A percentile compares a stretch with the other conserved stretches of the same genome.
Evolutionary conservation across 2,329 filamentous ascomycete species (phyloP).

Genomic region (Phaeosphaeria sp.): DNA sequence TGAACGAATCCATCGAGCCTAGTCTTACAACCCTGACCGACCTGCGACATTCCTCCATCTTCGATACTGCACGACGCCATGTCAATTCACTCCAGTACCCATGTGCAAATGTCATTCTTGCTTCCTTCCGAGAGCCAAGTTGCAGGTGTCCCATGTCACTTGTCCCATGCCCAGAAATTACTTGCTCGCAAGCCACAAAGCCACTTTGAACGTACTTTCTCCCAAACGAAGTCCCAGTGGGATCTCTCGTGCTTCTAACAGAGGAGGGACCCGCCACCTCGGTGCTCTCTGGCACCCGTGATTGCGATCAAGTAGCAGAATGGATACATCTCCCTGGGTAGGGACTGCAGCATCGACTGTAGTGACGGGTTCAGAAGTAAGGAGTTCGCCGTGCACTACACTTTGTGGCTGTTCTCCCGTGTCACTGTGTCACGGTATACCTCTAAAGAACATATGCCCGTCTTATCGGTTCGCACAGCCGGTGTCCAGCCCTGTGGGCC

Average conservation of each 20-base stretch:
- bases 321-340: slow-evolving; percentile 9
- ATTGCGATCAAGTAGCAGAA: slow-evolving; percentile 9
- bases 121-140: slow-evolving; percentile 14
- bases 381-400: slow-evolving; percentile 16
- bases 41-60: slow-evolving; percentile 8
- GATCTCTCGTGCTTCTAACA: not conserved
- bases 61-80: slow-evolving; percentile 1
- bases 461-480: slow-evolving; percentile 13
- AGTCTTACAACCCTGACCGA: slow-evolving; percentile 8
- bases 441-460: slow-evolving; percentile 12
- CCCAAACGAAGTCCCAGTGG: slow-evolving; percentile 3
- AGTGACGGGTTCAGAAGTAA: slow-evolving; percentile 11
- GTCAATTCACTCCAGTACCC: slow-evolving; percentile 4
- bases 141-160: slow-evolving; percentile 9
- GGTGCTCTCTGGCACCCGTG: slow-evolving; percentile 7
- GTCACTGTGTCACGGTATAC: slow-evolving; percentile 17
- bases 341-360: slow-evolving; percentile 15
- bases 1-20: slow-evolving; percentile 11
- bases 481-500: slow-evolving; percentile 14
- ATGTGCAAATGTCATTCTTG: slow-evolving; percentile 9
- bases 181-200: slow-evolving; percentile 13
- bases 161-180: slow-evolving; percentile 8
- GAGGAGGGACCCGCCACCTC: slow-evolving; percentile 11
- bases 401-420: slow-evolving; percentile 24
- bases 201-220: slow-evolving; percentile 1